Conservation (phyloP, 108 stramenopile genomes). For the Tribonema minus region DNA sequence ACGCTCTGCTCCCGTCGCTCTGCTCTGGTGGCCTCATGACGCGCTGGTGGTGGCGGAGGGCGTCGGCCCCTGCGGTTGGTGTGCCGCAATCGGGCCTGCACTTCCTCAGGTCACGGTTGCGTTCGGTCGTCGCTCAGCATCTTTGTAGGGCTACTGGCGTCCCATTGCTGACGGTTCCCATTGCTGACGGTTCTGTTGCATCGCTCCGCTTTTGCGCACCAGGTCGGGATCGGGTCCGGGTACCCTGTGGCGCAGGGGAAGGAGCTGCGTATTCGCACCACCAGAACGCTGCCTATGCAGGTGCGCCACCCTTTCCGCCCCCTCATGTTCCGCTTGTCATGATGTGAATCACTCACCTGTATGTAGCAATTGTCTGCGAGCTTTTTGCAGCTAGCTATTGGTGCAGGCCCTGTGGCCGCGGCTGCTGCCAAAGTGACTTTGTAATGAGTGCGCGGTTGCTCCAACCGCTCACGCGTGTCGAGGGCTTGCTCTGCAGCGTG, state of each 20-base stretch:
- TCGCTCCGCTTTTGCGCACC: neutral
- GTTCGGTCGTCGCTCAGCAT: neutral
- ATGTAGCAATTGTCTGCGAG: neutral
- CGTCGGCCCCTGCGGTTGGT: neutral
- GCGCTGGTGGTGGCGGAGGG: neutral
- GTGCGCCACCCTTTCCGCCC: slow-evolving; percentile 5
- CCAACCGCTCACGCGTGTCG: neutral
- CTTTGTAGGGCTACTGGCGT: neutral
- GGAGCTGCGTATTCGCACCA: slow-evolving; percentile 27
- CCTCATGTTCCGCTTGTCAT: too few relatives aligned
- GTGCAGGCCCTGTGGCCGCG: neutral
- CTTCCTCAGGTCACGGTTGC: neutral
- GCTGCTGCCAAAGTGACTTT: neutral
- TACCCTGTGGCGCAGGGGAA: slow-evolving; percentile 24
- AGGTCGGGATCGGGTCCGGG: slow-evolving; percentile 25
- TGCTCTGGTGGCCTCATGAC: too few relatives aligned
- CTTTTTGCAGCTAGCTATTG: neutral
- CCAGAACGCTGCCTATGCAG: slow-evolving; percentile 35
- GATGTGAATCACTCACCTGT: neutral
- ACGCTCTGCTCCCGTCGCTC: too few relatives aligned
- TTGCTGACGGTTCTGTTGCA: neutral
- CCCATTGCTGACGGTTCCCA: neutral
- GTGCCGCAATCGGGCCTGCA: neutral
- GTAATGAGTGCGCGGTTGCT: neutral
- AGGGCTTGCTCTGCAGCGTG: neutral